These are phyloP conservation scores for Crithidia mellificae DNA, from an alignment of 208 protist genomes.

Conservation along the genomic window DNA sequence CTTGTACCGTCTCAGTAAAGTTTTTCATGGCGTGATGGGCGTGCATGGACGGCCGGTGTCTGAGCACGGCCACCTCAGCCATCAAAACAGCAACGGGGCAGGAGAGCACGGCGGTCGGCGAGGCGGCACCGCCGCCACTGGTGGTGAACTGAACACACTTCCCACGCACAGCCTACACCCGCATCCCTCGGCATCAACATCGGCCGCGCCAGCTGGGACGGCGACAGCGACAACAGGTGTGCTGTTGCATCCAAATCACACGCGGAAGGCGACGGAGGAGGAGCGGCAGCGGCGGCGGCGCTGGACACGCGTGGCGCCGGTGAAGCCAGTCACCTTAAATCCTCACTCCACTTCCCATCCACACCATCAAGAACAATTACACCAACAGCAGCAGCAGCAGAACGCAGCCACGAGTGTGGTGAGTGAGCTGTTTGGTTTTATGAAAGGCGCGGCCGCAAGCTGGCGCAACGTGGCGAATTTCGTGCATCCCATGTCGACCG, in stretches of 20 bases:
- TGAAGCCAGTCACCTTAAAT: neutral
- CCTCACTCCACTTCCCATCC: too few species aligned
- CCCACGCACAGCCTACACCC: too few species aligned
- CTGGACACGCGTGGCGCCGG: conserved; percentile 12
- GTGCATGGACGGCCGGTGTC: neutral
- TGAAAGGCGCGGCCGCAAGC: neutral
- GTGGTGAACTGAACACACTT: too few species aligned
- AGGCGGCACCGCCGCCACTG: too few species aligned
- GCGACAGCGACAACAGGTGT: neutral
- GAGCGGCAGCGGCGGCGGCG: conserved; percentile 14
- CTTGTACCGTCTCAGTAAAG: conserved; percentile 43
- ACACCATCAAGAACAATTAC: neutral
- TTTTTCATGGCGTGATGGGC: conserved; percentile 41
- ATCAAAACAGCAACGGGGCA: neutral
- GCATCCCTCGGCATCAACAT: too few species aligned
- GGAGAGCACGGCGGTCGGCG: too few species aligned
- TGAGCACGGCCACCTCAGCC: neutral
- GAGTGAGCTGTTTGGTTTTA: conserved; percentile 8
- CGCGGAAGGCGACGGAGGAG: conserved; percentile 23
- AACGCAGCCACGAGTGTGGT: neutral
- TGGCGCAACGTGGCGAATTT: conserved; percentile 4
- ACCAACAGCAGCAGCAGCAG: conserved; percentile 6
- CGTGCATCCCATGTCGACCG: neutral
- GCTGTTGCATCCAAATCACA: conserved; percentile 20
- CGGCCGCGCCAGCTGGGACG: too few species aligned